These are phyloP conservation scores for fission yeast (Schizosaccharomyces pombe) DNA, from an alignment of 805 yeast genomes.

Conservation along the genomic window DNA sequence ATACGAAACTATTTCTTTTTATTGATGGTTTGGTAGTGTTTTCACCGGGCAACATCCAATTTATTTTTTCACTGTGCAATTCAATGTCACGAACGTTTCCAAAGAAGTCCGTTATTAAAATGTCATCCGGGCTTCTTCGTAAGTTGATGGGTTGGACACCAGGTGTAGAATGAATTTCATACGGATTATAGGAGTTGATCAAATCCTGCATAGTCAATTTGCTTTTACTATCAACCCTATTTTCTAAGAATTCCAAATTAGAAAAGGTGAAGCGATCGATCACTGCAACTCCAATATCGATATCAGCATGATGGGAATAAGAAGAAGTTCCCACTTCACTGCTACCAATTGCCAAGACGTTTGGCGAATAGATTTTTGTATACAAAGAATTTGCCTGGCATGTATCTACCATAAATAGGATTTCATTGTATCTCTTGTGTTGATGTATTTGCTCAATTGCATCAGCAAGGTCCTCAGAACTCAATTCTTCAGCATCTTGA, in stretches of 20 bases:
- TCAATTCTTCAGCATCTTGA: slow-evolving; percentile 95
- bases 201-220: slow-evolving; percentile 55
- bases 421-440: slow-evolving; percentile 81
- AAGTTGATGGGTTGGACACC: slow-evolving; percentile 77
- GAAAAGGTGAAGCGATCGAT: slow-evolving; percentile 89
- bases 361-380: slow-evolving; percentile 75
- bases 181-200: slow-evolving; percentile 64
- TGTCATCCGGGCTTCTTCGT: slow-evolving; percentile 39
- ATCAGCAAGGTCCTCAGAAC: slow-evolving; percentile 86
- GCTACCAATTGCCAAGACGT: slow-evolving; percentile 79
- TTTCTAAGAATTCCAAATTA: slow-evolving; percentile 70
- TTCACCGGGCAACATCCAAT: background rate
- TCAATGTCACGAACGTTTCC: slow-evolving; percentile 22
- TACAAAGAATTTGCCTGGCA: slow-evolving; percentile 98
- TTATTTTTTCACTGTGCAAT: background rate
- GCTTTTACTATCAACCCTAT: slow-evolving; percentile 45
- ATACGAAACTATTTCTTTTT: too few relatives aligned
- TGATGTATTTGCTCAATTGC: slow-evolving; percentile 95
- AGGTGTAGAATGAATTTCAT: slow-evolving; percentile 69
- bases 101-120: slow-evolving; percentile 72
- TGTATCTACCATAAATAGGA: slow-evolving; percentile 92
- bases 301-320: slow-evolving; percentile 86
- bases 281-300: slow-evolving; percentile 90
- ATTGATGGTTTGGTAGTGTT: too few relatives aligned
- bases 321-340: slow-evolving; percentile 71